phyloP scores from a whole-genome alignment of 108 stramenopile species.

The Cylindrotheca closterium region DNA sequence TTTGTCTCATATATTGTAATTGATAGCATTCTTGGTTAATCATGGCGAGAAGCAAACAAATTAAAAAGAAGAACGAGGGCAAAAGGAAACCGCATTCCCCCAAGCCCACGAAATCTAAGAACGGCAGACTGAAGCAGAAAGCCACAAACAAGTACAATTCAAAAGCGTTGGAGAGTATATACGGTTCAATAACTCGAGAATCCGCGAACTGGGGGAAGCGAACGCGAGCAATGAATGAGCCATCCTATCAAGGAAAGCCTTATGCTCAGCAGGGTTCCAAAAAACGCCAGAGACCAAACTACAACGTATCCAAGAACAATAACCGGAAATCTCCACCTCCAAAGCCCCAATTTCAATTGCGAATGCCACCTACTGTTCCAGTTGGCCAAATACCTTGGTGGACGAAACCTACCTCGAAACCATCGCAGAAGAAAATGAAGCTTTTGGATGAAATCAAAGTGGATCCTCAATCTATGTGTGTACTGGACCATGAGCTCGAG shows the following conservation, averaged over 20 bases:
- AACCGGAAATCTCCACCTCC: too few relatives aligned
- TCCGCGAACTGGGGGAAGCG: neutral
- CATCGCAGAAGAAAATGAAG: neutral
- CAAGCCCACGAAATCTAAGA: constrained; percentile 4
- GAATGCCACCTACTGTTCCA: neutral
- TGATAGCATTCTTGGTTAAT: too few relatives aligned
- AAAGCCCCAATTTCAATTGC: neutral
- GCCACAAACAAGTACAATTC: neutral
- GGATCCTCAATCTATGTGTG: constrained; percentile 2
- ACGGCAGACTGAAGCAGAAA: neutral
- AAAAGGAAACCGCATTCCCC: neutral
- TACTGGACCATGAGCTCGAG: constrained; percentile 51
- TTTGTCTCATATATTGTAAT: too few relatives aligned
- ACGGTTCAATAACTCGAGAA: neutral
- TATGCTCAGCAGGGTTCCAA: too few relatives aligned
- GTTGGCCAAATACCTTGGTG: neutral
- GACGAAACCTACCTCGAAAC: neutral
- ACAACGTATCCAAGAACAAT: too few relatives aligned
- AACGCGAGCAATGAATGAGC: neutral
- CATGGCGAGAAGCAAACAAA: constrained; percentile 5
- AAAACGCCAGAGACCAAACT: too few relatives aligned
- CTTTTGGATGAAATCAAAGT: neutral
- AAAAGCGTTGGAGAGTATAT: neutral
- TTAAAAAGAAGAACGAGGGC: neutral
- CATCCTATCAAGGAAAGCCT: too few relatives aligned